Base-by-base conservation (phyloP, 352 stramenopile genomes). In the Pythium phragmitis region DNA sequence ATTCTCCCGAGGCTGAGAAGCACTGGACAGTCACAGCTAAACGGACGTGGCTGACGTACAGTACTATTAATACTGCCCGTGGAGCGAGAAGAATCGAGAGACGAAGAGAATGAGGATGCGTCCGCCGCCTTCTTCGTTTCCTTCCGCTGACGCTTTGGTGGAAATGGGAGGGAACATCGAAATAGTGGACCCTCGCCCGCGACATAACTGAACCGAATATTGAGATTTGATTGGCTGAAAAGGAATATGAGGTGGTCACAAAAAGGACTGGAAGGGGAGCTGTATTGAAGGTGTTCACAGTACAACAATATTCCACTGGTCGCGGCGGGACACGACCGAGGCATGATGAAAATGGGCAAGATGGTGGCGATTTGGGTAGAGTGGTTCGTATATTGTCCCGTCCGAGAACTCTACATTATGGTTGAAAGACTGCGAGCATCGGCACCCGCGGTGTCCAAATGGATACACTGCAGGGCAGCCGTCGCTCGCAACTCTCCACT, bases 331-430 rank as follows among this genome's bases (percentile, higher is more conserved):
- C 21, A 21, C 21, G 12, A 59, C 21, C 8, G 21, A 2, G 37
- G 19, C 51, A 47, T 39, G 34, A 28, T 39, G 4, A n/a, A 47
- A 21, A 33, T 56, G 4, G 23, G 12, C 21, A 21, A 21, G 21
- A 21, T 21, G 21, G 21, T 21, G 6, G 26, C 11, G 42, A 26
- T 58, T 56, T 39, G 43, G 64, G 57, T 65, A 68, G 66, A 71
- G 47, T 72, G 60, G 56, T 69, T 69, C 63, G 63, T 69, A 60
- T 73, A 73, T 73, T 73, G 67, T 73, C 67, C 67, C 55, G 55
- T 73, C 57, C 64, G 41, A 63, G 61, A 73, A 73, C 67, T 69
- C 66, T 67, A 67, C 66, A 73, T 54, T 63, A 67, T 63, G 55
- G 57, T 59, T 46, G 55, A 65, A 60, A 58, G 47, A 41, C 43